These are phyloP conservation scores for bread wheat (Triticum aestivum) DNA, from an alignment of 176 grass and related monocot genomes.

Conservation along the genomic window DNA sequence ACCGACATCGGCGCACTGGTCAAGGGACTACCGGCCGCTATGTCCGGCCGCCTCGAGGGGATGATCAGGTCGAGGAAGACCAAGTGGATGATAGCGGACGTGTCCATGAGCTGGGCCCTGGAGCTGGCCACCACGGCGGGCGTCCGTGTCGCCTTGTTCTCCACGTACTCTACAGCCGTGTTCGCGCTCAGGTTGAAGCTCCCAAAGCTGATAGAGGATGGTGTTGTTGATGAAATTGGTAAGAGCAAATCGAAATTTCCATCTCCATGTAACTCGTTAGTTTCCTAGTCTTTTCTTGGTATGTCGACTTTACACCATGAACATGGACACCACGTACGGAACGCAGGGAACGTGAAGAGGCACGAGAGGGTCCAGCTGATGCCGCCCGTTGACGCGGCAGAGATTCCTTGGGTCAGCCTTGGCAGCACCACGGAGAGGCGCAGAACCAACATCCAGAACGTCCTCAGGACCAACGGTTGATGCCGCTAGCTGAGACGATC, in stretches of 20 bases:
- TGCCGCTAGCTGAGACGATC: slow-evolving; percentile 36
- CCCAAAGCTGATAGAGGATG: slow-evolving; percentile 44
- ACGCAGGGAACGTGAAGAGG: slow-evolving; percentile 44
- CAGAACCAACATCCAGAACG: slow-evolving; percentile 39
- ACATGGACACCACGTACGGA: slow-evolving; percentile 4
- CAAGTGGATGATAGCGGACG: slow-evolving; percentile 50
- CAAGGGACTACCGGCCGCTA: slow-evolving; percentile 28
- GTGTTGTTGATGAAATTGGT: slow-evolving; percentile 52
- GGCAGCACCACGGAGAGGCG: slow-evolving; percentile 33
- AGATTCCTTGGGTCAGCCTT: slow-evolving; percentile 50
- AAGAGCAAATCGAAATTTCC: not conserved
- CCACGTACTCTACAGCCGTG: slow-evolving; percentile 40
- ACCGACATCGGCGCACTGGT: slow-evolving; percentile 33
- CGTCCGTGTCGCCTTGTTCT: slow-evolving; percentile 36
- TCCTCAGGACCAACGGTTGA: slow-evolving; percentile 40
- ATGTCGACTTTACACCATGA: not conserved
- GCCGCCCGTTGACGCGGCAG: slow-evolving; percentile 35
- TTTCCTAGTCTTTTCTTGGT: not conserved
- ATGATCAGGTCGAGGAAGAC: slow-evolving; percentile 45
- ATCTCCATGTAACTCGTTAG: not conserved
- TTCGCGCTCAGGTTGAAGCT: slow-evolving; percentile 38
- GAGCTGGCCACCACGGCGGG: slow-evolving; percentile 32
- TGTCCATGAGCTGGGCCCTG: slow-evolving; percentile 44
- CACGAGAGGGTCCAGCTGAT: slow-evolving; percentile 46
- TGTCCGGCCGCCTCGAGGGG: slow-evolving; percentile 41